Base-by-base conservation (phyloP, 257 asterid genomes). In the Craterostigma plantagineum region DNA sequence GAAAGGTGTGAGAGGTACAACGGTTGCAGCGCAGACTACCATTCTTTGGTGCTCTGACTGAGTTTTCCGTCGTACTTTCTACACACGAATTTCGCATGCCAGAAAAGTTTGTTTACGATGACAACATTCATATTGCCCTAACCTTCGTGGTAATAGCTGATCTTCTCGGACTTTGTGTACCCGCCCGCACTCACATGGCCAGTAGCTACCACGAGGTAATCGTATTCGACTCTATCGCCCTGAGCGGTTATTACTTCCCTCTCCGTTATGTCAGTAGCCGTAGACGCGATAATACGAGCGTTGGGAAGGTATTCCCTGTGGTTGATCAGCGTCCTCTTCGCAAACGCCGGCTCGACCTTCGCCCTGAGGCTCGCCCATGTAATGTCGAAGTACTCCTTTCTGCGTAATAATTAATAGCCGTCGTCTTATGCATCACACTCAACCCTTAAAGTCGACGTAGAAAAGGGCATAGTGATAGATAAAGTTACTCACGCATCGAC, bases 131-230 rank as follows among this genome's bases (percentile, higher is more conserved):
- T 18, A 33, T 11, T 11, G 36, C 37, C 18, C 27, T 45, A 51
- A 87, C 95, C 97, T 54, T 68, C 64, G 66, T 69, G 64, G 62
- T 70, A 90, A 59, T 53, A 18, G 23, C 36, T 51, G 51, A 83
- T 64, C 74, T 61, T 77, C 63, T 72, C 94, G 0, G 45, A 3
- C 63, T 51, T 75, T 3, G 84, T 57, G 34, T 10, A 43, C 49
- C 63, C 59, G 16, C 69, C 64, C 3, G 54, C 10, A 33, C 50
- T 69, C 8, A 38, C 48, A 51, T 79, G 98, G 16, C 98, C 98
- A 10, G 94, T 79, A 49, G 98, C 93, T 43, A 90, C 48, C 51
- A 83, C 84, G 44, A 83, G 92, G 67, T 76, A 90, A 62, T 90
- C 94, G 42, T 68, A 90, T 2, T 57, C 67, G 46, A 79, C 16